Evolutionary conservation across 108 stramenopile genomes (phyloP).

Genomic region (Cylindrotheca fusiformis): DNA sequence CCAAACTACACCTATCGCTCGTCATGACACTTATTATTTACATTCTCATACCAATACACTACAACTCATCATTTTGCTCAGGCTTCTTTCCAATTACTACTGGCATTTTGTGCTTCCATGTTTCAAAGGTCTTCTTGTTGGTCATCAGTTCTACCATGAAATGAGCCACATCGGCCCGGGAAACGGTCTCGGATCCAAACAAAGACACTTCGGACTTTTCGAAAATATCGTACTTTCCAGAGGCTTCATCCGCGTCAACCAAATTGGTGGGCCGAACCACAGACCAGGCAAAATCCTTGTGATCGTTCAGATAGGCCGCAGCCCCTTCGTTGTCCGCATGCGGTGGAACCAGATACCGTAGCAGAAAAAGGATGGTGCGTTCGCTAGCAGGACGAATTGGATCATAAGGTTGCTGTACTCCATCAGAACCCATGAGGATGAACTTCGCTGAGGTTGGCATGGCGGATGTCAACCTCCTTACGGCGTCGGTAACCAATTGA

Average conservation of each 20-base stretch:
- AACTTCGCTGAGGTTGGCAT: constrained; percentile 30
- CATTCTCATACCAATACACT: too few species aligned
- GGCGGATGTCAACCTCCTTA: constrained; percentile 20
- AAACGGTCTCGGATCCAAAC: not conserved
- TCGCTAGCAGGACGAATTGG: constrained; percentile 22
- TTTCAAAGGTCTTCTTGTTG: not conserved
- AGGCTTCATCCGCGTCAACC: constrained; percentile 21
- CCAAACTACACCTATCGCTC: too few species aligned
- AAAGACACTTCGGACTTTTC: constrained; percentile 3
- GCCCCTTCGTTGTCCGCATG: constrained; percentile 54
- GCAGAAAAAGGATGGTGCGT: constrained; percentile 20
- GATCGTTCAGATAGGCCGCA: constrained; percentile 28
- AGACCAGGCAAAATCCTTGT: constrained; percentile 25
- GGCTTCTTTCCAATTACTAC: not conserved
- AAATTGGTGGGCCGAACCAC: constrained; percentile 54
- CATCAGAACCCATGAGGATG: constrained; percentile 54
- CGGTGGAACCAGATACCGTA: constrained; percentile 43
- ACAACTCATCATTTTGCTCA: not conserved
- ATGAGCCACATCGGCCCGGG: constrained; percentile 18
- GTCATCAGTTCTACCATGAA: constrained; percentile 19
- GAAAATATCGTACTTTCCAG: constrained; percentile 22
- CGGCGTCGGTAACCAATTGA: constrained; percentile 24
- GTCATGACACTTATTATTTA: too few species aligned
- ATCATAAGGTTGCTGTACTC: constrained; percentile 45
- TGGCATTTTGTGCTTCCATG: not conserved